A percentile compares a stretch with the other conserved stretches of the same genome.
phyloP scores from a whole-genome alignment of 2,329 filamentous ascomycete genomes.

The Phaeosphaeria sp. region DNA sequence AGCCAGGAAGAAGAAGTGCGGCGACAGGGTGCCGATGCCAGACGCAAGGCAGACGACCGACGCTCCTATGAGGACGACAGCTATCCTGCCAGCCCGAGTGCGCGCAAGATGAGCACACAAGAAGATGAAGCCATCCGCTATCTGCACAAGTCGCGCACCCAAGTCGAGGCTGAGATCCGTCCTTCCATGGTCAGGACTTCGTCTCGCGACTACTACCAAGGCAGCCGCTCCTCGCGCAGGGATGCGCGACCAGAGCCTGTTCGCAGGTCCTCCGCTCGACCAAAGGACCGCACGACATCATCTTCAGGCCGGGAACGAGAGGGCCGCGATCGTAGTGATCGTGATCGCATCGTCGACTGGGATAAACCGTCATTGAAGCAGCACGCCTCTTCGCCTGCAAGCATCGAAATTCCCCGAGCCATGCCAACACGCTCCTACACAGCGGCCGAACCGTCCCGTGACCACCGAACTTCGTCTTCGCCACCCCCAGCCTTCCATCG shows the following conservation, averaged over 20 bases:
- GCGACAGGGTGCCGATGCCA: slow-evolving; percentile 28
- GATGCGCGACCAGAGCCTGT: slow-evolving; percentile 35
- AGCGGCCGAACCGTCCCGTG: slow-evolving; percentile 20
- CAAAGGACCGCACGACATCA: slow-evolving; percentile 33
- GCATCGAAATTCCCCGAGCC: slow-evolving; percentile 34
- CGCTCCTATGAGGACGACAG: slow-evolving; percentile 36
- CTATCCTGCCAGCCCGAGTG: slow-evolving; percentile 18
- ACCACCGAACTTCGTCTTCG: slow-evolving; percentile 37
- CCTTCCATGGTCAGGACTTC: slow-evolving; percentile 37
- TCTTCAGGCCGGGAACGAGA: slow-evolving; percentile 33
- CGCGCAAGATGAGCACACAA: slow-evolving; percentile 35
- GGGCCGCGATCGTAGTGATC: slow-evolving; percentile 33
- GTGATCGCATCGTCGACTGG: slow-evolving; percentile 43
- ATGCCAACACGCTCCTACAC: slow-evolving; percentile 42
- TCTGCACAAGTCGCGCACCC: slow-evolving; percentile 31
- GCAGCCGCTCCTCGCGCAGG: slow-evolving; percentile 33
- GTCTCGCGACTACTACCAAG: slow-evolving; percentile 39
- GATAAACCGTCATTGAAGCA: slow-evolving; percentile 44
- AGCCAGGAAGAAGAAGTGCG: slow-evolving; percentile 32
- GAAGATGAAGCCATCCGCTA: slow-evolving; percentile 38
- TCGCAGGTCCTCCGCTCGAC: slow-evolving; percentile 44
- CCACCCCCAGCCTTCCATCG: slow-evolving; percentile 48
- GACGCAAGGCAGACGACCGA: slow-evolving; percentile 37
- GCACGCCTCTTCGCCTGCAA: slow-evolving; percentile 45
- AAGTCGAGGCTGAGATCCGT: slow-evolving; percentile 32